Evolutionary conservation across 495 filamentous ascomycete species (phyloP).

Genomic region (Acidomyces sp.): DNA sequence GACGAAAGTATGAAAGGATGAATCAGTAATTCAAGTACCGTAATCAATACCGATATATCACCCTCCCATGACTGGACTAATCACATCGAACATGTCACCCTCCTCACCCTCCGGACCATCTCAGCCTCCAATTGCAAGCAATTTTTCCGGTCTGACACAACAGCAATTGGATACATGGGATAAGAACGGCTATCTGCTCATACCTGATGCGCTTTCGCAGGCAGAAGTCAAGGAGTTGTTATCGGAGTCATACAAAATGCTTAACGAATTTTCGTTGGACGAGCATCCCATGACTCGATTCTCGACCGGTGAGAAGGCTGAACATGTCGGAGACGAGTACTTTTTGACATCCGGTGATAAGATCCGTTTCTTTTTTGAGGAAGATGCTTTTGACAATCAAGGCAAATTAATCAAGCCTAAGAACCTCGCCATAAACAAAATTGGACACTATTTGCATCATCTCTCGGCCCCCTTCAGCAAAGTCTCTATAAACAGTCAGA

Average conservation of each 20-base stretch:
- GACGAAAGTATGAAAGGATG: too few species aligned
- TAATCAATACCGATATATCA: background rate
- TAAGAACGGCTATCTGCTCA: conserved; percentile 76
- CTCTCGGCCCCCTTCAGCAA: conserved; percentile 57
- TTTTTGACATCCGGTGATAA: conserved; percentile 83
- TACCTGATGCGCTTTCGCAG: conserved; percentile 61
- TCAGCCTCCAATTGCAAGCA: background rate
- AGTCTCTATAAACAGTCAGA: conserved; percentile 40
- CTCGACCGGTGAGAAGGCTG: conserved; percentile 54
- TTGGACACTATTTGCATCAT: conserved; percentile 78
- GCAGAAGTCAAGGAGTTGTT: conserved; percentile 56
- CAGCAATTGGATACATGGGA: conserved; percentile 60
- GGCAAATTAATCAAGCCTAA: conserved; percentile 61
- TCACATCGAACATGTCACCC: conserved; percentile 13
- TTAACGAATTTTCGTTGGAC: conserved; percentile 59
- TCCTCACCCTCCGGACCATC: conserved; percentile 6
- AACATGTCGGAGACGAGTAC: conserved; percentile 88
- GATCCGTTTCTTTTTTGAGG: conserved; percentile 93
- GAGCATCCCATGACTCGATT: conserved; percentile 88
- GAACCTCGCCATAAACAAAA: conserved; percentile 80
- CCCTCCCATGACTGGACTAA: background rate
- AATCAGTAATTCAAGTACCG: too few species aligned
- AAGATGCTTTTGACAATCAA: conserved; percentile 53
- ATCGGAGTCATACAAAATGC: conserved; percentile 55
- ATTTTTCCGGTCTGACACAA: conserved; percentile 57